phyloP scores from a whole-genome alignment of 768 basidiomycete genomes.

The Kwoniella sp. region DNA sequence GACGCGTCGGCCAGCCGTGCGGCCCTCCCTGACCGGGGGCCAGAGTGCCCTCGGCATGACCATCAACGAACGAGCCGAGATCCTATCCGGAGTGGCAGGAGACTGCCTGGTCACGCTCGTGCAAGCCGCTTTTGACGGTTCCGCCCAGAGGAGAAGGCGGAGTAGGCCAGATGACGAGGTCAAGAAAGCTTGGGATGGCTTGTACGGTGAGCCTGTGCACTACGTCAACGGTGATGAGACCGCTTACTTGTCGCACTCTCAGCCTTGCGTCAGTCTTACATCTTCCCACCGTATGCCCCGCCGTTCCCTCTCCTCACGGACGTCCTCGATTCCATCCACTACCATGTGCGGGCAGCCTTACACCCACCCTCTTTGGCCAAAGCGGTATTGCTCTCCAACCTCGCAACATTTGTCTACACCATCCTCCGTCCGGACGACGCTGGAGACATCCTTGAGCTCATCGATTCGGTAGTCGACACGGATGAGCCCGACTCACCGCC shows the following conservation, averaged over 20 bases:
- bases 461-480: constrained; percentile 6
- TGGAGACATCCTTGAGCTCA: neutral
- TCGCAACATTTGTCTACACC: constrained; percentile 31
- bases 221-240: neutral
- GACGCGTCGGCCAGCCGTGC: neutral
- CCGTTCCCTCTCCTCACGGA: constrained; percentile 21
- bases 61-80: constrained; percentile 21
- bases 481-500: neutral
- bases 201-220: constrained; percentile 11
- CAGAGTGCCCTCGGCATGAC: constrained; percentile 15
- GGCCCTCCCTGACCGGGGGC: constrained; percentile 5
- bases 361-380: constrained; percentile 1
- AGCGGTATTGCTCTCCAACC: constrained; percentile 19
- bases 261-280: constrained; percentile 24
- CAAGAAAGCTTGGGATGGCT: constrained; percentile 16
- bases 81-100: constrained; percentile 26
- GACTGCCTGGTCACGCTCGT: constrained; percentile 31
- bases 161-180: constrained; percentile 10
- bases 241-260: neutral
- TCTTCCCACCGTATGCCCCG: constrained; percentile 20
- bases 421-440: constrained; percentile 34
- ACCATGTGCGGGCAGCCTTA: constrained; percentile 5
- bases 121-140: constrained; percentile 1
- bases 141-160: neutral
- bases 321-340: constrained; percentile 15